A percentile compares a stretch with the other conserved stretches of the same genome.
phyloP scores from a whole-genome alignment of 306 rosid species.

The Purshia tridentata region DNA sequence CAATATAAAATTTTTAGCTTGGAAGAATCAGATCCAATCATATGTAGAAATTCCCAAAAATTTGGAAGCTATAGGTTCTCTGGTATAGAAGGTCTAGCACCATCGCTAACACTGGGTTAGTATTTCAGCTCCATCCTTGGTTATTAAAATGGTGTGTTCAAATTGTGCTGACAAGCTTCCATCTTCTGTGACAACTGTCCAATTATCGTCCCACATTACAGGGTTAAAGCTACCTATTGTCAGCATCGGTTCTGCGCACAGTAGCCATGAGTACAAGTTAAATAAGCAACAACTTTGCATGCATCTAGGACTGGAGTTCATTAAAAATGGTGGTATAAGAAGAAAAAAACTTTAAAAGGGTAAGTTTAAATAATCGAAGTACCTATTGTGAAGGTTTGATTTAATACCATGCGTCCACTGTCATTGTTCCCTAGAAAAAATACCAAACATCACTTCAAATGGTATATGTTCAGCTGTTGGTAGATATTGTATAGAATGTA shows the following conservation, averaged over 20 bases:
- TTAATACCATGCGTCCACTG: conserved; percentile 69
- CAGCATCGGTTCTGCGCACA: conserved; percentile 78
- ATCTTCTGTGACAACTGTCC: conserved; percentile 91
- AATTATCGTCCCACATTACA: conserved; percentile 83
- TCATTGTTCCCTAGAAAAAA: conserved; percentile 78
- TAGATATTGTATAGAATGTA: conserved; percentile 3
- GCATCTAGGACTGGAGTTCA: neutral
- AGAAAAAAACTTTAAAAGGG: neutral
- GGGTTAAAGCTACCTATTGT: conserved; percentile 84
- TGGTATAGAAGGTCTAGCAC: conserved; percentile 15
- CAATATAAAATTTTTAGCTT: conserved; percentile 14
- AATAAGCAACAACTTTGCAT: conserved; percentile 16
- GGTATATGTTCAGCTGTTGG: conserved; percentile 18
- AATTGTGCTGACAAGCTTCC: conserved; percentile 93
- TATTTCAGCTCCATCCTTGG: conserved; percentile 79
- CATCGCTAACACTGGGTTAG: conserved; percentile 59
- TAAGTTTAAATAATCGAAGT: conserved; percentile 18
- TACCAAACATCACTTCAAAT: conserved; percentile 9
- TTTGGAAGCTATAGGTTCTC: conserved; percentile 5
- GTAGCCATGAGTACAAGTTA: conserved; percentile 1
- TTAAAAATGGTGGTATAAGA: neutral
- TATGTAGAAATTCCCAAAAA: conserved; percentile 9
- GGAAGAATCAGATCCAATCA: conserved; percentile 29
- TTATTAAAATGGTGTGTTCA: conserved; percentile 86
- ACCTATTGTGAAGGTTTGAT: conserved; percentile 97